Base-by-base conservation (phyloP, 2,329 filamentous ascomycete genomes). In the Boeremia exigua region DNA sequence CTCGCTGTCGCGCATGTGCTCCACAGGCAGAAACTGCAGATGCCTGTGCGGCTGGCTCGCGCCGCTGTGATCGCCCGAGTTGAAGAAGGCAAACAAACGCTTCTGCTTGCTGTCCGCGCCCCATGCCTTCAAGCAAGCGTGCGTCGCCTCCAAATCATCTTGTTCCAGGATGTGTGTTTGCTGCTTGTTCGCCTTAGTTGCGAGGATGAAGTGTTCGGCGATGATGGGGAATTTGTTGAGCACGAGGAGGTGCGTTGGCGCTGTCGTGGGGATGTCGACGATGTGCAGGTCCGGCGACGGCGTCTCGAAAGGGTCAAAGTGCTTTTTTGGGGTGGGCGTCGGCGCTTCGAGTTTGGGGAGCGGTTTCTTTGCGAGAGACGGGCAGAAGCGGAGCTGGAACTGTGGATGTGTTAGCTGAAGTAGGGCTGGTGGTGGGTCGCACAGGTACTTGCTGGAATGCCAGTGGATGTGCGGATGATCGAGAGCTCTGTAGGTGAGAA, bases 211-310 rank as follows among this genome's bases (percentile, higher is more conserved):
- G 75, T 92, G 89, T 65, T 87, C 82, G 0, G 84, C 82, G 30
- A 90, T 87, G 44, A 92, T 76, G 44, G 89, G 88, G 65, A 89
- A 92, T 73, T 91, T 92, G 79, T 92, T 92, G 36, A 92, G 78
- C 1, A 92, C 84, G 37, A 91, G 80, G 55, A 82, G 80, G 72
- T 92, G 88, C 8, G 77, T 72, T 0, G 84, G 77, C 23, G 70
- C 58, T 6, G 49, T 47, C 2, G 57, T 56, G 1, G 75, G 78
- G 7, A 89, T 67, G 14, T 82, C 72, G 38, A 87, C 74, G 33
- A 88, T 77, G 52, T 88, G 81, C 9, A 84, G 77, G 5, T 81
- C 77, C 2, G 78, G 66, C 0, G 81, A 73, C 0, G 88, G 88
- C 56, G 85, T 79, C 30, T 83, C 85, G 71, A 92, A 92, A 4